phyloP scores from a whole-genome alignment of 2,329 filamentous ascomycete species.

The Exophiala calicioides region DNA sequence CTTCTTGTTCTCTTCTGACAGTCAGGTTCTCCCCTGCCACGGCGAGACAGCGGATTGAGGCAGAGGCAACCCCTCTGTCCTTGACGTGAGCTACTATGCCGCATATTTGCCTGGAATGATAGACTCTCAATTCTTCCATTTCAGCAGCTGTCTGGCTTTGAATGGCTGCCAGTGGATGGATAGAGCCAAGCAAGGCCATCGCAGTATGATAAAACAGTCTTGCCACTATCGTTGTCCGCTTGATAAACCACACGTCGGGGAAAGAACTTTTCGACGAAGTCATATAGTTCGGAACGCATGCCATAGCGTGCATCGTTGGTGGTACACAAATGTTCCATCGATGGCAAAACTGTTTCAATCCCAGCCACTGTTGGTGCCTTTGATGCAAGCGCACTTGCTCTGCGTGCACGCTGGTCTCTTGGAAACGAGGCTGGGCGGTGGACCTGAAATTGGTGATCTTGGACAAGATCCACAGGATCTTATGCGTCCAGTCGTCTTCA shows the following conservation, averaged over 20 bases:
- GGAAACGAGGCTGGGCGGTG: constrained; percentile 60
- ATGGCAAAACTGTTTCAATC: constrained; percentile 78
- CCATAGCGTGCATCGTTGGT: constrained; percentile 82
- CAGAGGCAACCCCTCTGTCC: constrained; percentile 73
- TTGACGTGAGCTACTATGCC: constrained; percentile 85
- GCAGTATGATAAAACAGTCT: constrained; percentile 87
- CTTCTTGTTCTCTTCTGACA: constrained; percentile 71
- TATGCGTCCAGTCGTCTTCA: constrained; percentile 84
- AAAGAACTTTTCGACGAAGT: constrained; percentile 72
- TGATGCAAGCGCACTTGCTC: constrained; percentile 65
- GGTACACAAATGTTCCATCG: constrained; percentile 78
- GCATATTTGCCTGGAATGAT: constrained; percentile 81
- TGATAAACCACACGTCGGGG: constrained; percentile 87
- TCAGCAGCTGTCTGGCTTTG: constrained; percentile 61
- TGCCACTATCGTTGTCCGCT: constrained; percentile 76
- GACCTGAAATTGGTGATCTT: constrained; percentile 85
- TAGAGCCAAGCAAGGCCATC: constrained; percentile 76
- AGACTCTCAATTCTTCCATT: constrained; percentile 68
- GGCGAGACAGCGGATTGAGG: constrained; percentile 76
- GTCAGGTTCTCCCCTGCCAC: constrained; percentile 74
- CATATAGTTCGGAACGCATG: constrained; percentile 69
- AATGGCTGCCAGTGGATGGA: constrained; percentile 64
- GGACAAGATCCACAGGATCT: constrained; percentile 84
- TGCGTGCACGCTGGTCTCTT: constrained; percentile 56
- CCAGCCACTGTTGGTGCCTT: constrained; percentile 73